These are phyloP conservation scores for Hibiscus tridactylites DNA, from an alignment of 345 rosid species.

Conservation along the genomic window DNA sequence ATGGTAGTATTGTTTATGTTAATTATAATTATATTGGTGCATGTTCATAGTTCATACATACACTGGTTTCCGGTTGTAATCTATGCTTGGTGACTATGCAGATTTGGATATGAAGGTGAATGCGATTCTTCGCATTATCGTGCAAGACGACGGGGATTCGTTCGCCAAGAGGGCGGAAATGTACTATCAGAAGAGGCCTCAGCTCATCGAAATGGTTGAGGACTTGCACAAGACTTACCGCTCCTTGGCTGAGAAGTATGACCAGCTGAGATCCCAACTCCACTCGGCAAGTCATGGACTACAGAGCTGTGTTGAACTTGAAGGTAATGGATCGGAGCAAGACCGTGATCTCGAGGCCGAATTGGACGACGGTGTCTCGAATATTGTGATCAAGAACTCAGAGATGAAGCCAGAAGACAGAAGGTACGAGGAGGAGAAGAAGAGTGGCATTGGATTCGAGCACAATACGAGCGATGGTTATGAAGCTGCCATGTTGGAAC, in stretches of 20 bases:
- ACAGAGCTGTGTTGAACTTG: no score
- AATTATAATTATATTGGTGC: neutral
- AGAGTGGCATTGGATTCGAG: neutral
- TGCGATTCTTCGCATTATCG: conserved; percentile 27
- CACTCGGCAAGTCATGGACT: neutral
- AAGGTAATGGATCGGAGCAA: neutral
- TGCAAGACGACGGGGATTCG: conserved; percentile 38
- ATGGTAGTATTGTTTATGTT: neutral
- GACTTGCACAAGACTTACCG: conserved; percentile 37
- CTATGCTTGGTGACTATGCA: conserved; percentile 4
- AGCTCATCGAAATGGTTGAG: conserved; percentile 31
- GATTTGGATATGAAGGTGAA: conserved; percentile 38
- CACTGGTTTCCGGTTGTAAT: neutral
- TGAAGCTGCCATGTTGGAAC: neutral
- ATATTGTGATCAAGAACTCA: neutral
- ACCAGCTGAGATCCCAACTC: conserved; percentile 8
- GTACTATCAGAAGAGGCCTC: conserved; percentile 41
- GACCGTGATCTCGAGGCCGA: neutral
- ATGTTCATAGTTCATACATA: neutral
- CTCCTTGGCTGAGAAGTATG: conserved; percentile 30
- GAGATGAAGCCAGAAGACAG: neutral
- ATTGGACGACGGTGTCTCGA: neutral
- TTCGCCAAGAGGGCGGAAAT: conserved; percentile 44
- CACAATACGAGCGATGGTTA: neutral
- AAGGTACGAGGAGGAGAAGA: neutral